Evolutionary conservation across 176 grass and related monocot genomes (phyloP).

Genomic region (Paspalum notatum): DNA sequence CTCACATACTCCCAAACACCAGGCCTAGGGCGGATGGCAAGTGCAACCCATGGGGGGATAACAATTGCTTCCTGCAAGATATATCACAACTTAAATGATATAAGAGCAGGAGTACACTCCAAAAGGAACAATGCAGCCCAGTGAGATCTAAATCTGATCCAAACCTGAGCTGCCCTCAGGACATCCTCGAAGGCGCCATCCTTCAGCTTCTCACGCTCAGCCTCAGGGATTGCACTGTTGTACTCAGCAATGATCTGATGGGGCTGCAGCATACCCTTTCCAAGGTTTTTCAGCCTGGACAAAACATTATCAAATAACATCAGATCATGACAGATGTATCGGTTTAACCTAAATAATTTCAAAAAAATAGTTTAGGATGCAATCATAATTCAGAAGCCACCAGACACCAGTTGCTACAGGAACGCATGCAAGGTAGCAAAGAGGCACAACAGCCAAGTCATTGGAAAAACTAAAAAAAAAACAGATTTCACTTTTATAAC

Average conservation of each 20-base stretch:
- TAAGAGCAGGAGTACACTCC: not conserved
- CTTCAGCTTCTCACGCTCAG: slow-evolving; percentile 88
- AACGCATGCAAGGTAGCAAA: not conserved
- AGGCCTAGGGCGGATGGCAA: slow-evolving; percentile 89
- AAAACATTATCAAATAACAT: not conserved
- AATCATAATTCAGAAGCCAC: not conserved
- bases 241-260: slow-evolving; percentile 95
- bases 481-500: not conserved
- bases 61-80: slow-evolving; percentile 82
- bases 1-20: slow-evolving; percentile 96
- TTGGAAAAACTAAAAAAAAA: not conserved
- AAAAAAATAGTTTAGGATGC: not conserved
- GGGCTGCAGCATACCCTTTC: slow-evolving; percentile 92
- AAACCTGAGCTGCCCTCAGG: slow-evolving; percentile 80
- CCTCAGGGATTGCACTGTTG: slow-evolving; percentile 69
- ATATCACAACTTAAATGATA: not conserved
- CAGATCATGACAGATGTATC: slow-evolving; percentile 6
- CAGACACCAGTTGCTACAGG: not conserved
- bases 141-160: slow-evolving; percentile 22
- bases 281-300: slow-evolving; percentile 73
- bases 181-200: slow-evolving; percentile 95
- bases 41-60: slow-evolving; percentile 84
- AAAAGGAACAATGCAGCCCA: not conserved
- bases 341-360: not conserved
- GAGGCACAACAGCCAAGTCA: not conserved